Base-by-base conservation (phyloP, 139 green algal genomes). In the Gonium pectorale region DNA sequence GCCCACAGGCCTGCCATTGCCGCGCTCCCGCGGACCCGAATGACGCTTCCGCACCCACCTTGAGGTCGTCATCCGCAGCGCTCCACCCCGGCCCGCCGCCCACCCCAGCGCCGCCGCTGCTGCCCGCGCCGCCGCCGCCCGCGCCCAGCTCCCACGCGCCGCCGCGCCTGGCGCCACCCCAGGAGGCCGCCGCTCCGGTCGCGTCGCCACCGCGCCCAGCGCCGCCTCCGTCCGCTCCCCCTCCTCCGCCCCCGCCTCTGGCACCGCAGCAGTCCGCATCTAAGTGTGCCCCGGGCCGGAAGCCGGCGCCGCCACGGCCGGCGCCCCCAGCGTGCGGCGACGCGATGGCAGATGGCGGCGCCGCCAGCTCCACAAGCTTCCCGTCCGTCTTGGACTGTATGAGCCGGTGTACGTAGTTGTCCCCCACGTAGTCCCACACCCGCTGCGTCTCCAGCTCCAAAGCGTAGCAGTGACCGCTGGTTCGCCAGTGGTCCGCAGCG, bases 371-470 rank as follows among this genome's bases (percentile, higher is more conserved):
- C 46, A 99, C 95, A 22, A 99, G 90, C 86, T 98, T 98, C 56
- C 95, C 96, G 70, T 98, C 95, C 3, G 93, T 95, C 86, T 98
- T 98, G 69, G 82, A 94, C 78, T 95, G 93, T 26, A 99, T 96
- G 26, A 99, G 91, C 27, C 97, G 91, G 91, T 99, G 97, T 78
- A 99, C 97, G 86, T 98, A 99, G 56, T 91, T 92, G 87, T 99
- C 97, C 21, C 88, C 90, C 0, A 92, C 95, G 87, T 99, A 99
- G 93, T 99, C 97, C 97, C 97, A 99, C 82, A 99, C 91, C 31
- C 94, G 88, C 90, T 98, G 96, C 44, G 94, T 97, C 31, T 98
- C 94, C 41, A 99, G 86, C 87, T 99, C 96, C 64, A 99, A 89
- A 0, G 97, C 93, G 85, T 99, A 99, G 80, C 92, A 97, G 90